Base-by-base conservation (phyloP, 225 moss, liverwort and hornwort species). In the Marchantia polymorpha region DNA sequence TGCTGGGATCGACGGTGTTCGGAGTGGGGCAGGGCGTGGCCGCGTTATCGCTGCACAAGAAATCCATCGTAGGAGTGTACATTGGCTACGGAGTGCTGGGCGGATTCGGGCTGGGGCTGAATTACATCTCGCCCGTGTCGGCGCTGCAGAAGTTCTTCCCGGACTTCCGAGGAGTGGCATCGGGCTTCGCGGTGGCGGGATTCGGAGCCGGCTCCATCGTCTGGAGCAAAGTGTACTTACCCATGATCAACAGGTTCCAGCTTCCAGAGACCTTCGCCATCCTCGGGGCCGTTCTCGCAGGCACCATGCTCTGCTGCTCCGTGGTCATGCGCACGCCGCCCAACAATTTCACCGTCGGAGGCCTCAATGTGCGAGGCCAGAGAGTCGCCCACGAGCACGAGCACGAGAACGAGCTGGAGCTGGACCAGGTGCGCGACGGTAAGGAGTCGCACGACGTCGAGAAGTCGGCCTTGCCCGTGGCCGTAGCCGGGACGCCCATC, bases 61-160 rank as follows among this genome's bases (percentile, higher is more conserved):
- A 90, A 73, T 93, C 91, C 46, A 93, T 93, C 15, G 47, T 15
- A 4, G 81, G 83, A 4, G 78, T 81, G 54, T 83, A 83, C 67
- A 51, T 86, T 63, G 83, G 86, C 15, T 86, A 81, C 66, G 81
- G 83, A 70, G 72, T 83, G 16, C 71, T 83, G 25, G 78, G 65
- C 11, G 86, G 81, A 50, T 83, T 72, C 51, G 83, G 83, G 71
- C 27, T 59, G 47, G 75, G 91, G 7, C 61, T 93, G 48, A 87
- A 84, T 75, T 93, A 93, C 83, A 93, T 93, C n/a, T 91, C 82
- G 7, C 93, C 93, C 10, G 93, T 93, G 3, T 93, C 93, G 3
- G 90, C 93, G 12, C 85, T 93, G 12, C 91, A 91, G 77, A 93
- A 93, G 22, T 93, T 83, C 74, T 93, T 93, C 79, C 93, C 93